Evolutionary conservation across 371 early-diverging fungal species (phyloP).

Genomic region (Paraphysoderma sedebokerense): DNA sequence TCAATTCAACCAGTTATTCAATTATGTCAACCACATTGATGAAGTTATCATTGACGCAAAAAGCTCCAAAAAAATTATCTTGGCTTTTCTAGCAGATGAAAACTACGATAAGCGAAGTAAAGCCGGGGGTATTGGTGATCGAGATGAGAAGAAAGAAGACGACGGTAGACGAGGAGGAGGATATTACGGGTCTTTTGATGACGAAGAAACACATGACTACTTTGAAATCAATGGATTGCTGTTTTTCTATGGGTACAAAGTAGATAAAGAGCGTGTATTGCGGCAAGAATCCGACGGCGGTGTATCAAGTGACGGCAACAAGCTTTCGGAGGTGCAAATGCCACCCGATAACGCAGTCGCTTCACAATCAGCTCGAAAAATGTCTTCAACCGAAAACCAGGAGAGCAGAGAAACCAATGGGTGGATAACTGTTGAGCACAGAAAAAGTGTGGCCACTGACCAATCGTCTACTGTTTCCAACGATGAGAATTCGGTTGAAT

Average conservation of each 20-base stretch:
- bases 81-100: constrained; percentile 29
- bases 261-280: constrained; percentile 2
- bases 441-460: too few relatives aligned
- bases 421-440: background rate
- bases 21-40: constrained; percentile 68
- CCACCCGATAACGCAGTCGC: too few relatives aligned
- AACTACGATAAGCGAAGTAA: background rate
- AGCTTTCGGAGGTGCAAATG: too few relatives aligned
- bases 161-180: constrained; percentile 4
- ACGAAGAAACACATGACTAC: constrained; percentile 30
- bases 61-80: constrained; percentile 39
- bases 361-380: background rate
- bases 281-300: background rate
- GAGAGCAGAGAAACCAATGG: background rate
- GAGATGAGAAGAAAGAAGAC: constrained; percentile 2
- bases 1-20: constrained; percentile 76
- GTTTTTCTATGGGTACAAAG: constrained; percentile 62
- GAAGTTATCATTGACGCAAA: constrained; percentile 45
- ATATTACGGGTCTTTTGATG: background rate
- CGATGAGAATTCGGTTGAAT: too few relatives aligned
- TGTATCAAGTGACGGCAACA: background rate
- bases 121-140: constrained; percentile 9
- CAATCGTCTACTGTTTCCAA: too few relatives aligned
- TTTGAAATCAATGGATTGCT: constrained; percentile 65
- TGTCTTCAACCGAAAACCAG: background rate